Percentiles rank a stretch among this genome's conserved stretches.
phyloP scores from a whole-genome alignment of 1,284 basidiomycete genomes.

The Volvariella surrecta region DNA sequence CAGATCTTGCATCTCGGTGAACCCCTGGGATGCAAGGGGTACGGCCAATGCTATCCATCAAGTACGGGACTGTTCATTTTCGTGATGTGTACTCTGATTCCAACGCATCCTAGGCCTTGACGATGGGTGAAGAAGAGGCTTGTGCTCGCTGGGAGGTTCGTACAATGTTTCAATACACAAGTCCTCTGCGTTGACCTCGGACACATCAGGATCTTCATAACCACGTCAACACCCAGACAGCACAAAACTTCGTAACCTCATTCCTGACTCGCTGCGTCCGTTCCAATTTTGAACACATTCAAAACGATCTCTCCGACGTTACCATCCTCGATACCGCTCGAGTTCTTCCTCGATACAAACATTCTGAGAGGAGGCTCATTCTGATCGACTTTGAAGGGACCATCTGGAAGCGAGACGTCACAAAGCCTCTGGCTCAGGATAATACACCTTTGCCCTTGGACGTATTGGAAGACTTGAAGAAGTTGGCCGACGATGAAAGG shows the following conservation, averaged over 20 bases:
- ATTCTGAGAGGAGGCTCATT: constrained; percentile 57
- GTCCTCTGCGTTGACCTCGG: not conserved
- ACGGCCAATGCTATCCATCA: constrained; percentile 72
- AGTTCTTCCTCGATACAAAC: constrained; percentile 52
- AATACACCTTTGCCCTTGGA: constrained; percentile 34
- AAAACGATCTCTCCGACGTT: constrained; percentile 29
- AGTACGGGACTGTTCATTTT: constrained; percentile 8
- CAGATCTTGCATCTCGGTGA: constrained; percentile 77
- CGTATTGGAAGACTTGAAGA: constrained; percentile 49
- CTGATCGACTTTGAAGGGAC: constrained; percentile 79
- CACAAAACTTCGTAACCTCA: constrained; percentile 75
- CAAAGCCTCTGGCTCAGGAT: constrained; percentile 26
- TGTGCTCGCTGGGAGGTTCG: constrained; percentile 65
- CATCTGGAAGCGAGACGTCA: constrained; percentile 57
- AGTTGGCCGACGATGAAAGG: constrained; percentile 46
- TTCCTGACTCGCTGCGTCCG: constrained; percentile 71
- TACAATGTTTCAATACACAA: constrained; percentile 1
- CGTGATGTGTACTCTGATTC: constrained; percentile 1
- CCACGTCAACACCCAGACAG: constrained; percentile 83
- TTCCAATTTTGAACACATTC: constrained; percentile 57
- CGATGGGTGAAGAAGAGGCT: constrained; percentile 70
- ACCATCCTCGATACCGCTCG: constrained; percentile 42
- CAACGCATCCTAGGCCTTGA: constrained; percentile 42
- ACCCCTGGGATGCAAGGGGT: constrained; percentile 73
- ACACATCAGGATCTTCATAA: constrained; percentile 59